Percentiles rank a stretch among this genome's conserved stretches.
Evolutionary conservation across 2,329 filamentous ascomycete genomes (phyloP).

Genomic region (Aspergillus chevalieri): DNA sequence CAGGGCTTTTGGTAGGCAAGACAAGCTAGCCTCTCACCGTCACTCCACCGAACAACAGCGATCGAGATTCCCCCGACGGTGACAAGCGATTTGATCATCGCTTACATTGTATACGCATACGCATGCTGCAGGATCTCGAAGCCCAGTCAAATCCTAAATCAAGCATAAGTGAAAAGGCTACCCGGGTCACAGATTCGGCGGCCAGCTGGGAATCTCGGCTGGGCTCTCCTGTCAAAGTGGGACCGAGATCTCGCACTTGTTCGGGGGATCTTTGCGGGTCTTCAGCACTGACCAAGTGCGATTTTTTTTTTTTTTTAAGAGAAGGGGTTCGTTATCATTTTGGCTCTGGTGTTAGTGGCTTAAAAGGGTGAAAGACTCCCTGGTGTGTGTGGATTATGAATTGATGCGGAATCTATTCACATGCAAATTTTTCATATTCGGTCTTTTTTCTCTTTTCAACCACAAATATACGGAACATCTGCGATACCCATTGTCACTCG

Average conservation of each 20-base stretch:
- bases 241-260: not conserved
- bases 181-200: not conserved
- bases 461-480: too few species aligned
- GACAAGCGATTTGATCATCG: not conserved
- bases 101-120: not conserved
- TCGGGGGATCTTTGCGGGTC: not conserved
- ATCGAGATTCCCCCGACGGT: not conserved
- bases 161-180: not conserved
- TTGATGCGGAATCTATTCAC: too few species aligned
- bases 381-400: not conserved
- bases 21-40: not conserved
- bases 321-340: not conserved
- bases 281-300: not conserved
- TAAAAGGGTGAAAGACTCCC: not conserved
- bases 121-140: not conserved
- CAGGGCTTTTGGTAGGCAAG: not conserved
- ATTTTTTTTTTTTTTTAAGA: not conserved
- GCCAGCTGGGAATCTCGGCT: not conserved
- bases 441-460: too few species aligned
- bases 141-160: too few species aligned
- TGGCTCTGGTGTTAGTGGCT: not conserved
- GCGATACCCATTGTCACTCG: too few species aligned
- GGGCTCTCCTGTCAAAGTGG: not conserved
- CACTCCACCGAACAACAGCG: not conserved
- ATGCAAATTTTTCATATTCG: too few species aligned